Conservation (phyloP, 1,284 basidiomycete genomes). For the Golubevia sp. region DNA sequence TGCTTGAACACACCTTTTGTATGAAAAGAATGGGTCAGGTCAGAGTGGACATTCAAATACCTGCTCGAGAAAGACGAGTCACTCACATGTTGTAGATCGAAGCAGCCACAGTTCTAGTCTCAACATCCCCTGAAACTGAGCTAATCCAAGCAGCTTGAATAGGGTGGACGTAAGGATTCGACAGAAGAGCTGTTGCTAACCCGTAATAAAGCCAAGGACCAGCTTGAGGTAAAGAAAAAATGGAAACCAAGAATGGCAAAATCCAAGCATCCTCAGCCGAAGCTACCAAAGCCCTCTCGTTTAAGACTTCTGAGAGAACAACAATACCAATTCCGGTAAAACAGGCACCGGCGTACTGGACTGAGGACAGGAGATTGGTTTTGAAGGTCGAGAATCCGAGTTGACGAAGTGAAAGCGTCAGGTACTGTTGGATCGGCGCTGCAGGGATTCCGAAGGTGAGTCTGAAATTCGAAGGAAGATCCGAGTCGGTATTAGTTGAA, state of each 20-base stretch:
- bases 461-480: constrained; percentile 14
- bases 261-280: constrained; percentile 12
- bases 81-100: constrained; percentile 8
- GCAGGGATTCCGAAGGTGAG: constrained; percentile 36
- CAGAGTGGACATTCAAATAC: background rate
- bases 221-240: constrained; percentile 8
- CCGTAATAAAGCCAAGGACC: constrained; percentile 15
- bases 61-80: background rate
- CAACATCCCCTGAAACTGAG: constrained; percentile 11
- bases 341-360: constrained; percentile 4
- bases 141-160: constrained; percentile 14
- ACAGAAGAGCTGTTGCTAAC: constrained; percentile 10
- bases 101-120: constrained; percentile 9
- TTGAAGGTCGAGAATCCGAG: constrained; percentile 71
- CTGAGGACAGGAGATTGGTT: constrained; percentile 66
- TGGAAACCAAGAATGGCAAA: constrained; percentile 5
- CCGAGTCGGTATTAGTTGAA: too few species aligned
- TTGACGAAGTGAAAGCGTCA: constrained; percentile 70
- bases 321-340: constrained; percentile 10
- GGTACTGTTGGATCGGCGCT: constrained; percentile 67
- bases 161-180: constrained; percentile 16
- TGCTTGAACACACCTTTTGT: constrained; percentile 43
- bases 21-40: constrained; percentile 18
- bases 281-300: constrained; percentile 10
- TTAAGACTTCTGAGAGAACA: constrained; percentile 11